phyloP scores from a whole-genome alignment of 148 eudicot genomes.

The Rhododendron ovatum region DNA sequence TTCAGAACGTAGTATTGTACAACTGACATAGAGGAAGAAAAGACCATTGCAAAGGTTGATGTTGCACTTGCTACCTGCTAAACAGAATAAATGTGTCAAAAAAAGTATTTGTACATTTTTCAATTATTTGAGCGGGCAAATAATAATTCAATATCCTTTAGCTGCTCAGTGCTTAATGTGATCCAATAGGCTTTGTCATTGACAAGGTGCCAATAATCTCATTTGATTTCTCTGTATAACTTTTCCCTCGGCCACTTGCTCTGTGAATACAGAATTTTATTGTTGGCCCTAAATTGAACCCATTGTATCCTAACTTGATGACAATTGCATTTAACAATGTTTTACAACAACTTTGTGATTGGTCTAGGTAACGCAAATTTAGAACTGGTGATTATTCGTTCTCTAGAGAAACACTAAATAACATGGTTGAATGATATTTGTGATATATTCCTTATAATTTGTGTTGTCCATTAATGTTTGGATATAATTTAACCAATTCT shows the following conservation, averaged over 20 bases:
- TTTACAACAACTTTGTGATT: background rate
- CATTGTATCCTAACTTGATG: background rate
- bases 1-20: constrained; percentile 62
- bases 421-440: background rate
- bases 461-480: background rate
- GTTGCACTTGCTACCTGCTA: constrained; percentile 71
- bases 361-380: background rate
- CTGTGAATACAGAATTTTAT: background rate
- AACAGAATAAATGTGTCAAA: constrained; percentile 5
- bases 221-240: background rate
- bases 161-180: background rate
- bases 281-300: background rate
- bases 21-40: constrained; percentile 69
- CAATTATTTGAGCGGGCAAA: background rate
- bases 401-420: background rate
- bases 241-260: background rate
- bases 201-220: background rate
- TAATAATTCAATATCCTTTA: background rate
- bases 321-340: background rate
- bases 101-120: background rate
- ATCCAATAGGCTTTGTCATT: background rate
- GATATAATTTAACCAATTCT: background rate
- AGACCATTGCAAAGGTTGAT: constrained; percentile 60
- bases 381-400: background rate
- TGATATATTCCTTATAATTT: background rate